Evolutionary conservation across 768 basidiomycete genomes (phyloP), one percentile per base, ranked within the genome.

Genomic region (Pluteus cervinus): DNA sequence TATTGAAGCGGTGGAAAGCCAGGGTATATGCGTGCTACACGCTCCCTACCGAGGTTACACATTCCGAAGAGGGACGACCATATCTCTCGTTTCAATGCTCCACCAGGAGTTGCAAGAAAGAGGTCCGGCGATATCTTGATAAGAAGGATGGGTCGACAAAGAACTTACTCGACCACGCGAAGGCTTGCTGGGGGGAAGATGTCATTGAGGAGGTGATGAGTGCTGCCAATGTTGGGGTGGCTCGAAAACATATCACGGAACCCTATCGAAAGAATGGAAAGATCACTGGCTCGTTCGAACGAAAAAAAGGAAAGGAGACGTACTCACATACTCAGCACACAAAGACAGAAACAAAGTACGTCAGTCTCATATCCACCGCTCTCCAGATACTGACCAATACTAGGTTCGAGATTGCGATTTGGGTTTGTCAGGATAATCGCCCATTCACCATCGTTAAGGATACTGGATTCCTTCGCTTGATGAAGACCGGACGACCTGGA

Each of bases 361-460:
- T 41, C 7, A n/a, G 3, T 20, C 17, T 22, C 20, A 34, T 37
- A 7, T 16, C 16, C 34, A 37, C 22, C 32, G 20, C 36, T 36
- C 40, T 22, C 22, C 20, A 21, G n/a, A 18, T n/a, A 35, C 24
- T 24, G 29, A 28, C 5, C 29, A 20, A 7, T 16, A 16, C 17
- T 25, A 63, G 62, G 11, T 56, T 47, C 0, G 50, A 61, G 33
- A 52, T 60, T 22, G 62, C 66, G 1, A 41, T 46, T 0, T 68
- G 66, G 63, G 55, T 66, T 0, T 8, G 55, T 0, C 52, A 65
- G 38, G 57, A 48, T 25, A 37, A 53, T 17, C 46, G 53, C 1
- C 65, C 64, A 1, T 61, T 62, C 37, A 45, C 29, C 0, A 62
- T 65, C 23, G 52, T 66, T 0, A 33, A 51, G 2, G 63, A 69